A percentile compares a stretch with the other conserved stretches of the same genome.
Conservation (phyloP, 768 basidiomycete species). For the Termitomyces sp. region DNA sequence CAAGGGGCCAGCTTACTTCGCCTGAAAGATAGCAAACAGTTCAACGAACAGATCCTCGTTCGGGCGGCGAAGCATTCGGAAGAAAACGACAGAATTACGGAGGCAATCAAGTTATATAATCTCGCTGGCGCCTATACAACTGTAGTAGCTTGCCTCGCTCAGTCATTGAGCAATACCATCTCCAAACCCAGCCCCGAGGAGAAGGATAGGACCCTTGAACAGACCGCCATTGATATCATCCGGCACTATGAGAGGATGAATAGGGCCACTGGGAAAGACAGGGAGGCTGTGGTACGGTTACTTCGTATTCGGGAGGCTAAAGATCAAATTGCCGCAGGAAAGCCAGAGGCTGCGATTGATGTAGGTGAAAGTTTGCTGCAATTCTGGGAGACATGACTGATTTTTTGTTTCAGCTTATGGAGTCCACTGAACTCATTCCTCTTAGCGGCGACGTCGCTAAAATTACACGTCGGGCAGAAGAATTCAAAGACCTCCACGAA, state of each 20-base stretch:
- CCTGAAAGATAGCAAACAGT: slow-evolving; percentile 60
- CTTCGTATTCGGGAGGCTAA: slow-evolving; percentile 81
- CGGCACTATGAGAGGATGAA: slow-evolving; percentile 78
- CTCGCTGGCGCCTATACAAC: slow-evolving; percentile 88
- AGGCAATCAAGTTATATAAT: slow-evolving; percentile 95
- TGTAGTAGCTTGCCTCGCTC: slow-evolving; percentile 84
- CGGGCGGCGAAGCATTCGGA: slow-evolving; percentile 80
- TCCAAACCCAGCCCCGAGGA: slow-evolving; percentile 59
- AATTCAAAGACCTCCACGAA: slow-evolving; percentile 85
- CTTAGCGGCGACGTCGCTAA: slow-evolving; percentile 80
- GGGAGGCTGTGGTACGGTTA: slow-evolving; percentile 72
- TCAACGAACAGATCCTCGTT: slow-evolving; percentile 79
- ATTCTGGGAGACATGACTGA: background rate
- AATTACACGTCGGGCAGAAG: slow-evolving; percentile 83
- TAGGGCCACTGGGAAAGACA: slow-evolving; percentile 63
- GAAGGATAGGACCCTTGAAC: slow-evolving; percentile 65
- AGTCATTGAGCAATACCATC: slow-evolving; percentile 82
- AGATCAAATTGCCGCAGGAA: slow-evolving; percentile 66
- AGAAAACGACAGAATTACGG: slow-evolving; percentile 78
- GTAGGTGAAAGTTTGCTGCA: slow-evolving; percentile 40
- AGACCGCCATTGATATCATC: slow-evolving; percentile 75
- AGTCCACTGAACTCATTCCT: slow-evolving; percentile 84
- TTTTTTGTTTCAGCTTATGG: slow-evolving; percentile 60
- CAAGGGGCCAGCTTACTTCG: slow-evolving; percentile 76
- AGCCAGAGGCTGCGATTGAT: slow-evolving; percentile 77